These are phyloP conservation scores for Rhododendron ferrugineum DNA, from an alignment of 148 eudicot genomes.

Conservation along the genomic window DNA sequence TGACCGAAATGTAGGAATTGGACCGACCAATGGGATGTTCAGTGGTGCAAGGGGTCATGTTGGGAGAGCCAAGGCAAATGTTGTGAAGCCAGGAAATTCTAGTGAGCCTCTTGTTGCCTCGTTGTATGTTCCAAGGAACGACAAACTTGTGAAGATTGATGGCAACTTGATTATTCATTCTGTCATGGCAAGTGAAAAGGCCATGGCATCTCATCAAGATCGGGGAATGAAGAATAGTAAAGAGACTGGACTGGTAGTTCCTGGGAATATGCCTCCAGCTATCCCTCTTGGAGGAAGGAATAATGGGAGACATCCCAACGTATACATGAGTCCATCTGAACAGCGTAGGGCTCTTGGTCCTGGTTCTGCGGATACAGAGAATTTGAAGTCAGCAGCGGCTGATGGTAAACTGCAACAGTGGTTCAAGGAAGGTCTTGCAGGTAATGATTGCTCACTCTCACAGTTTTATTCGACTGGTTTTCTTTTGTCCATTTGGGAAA, in stretches of 20 bases:
- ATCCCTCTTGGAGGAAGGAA: slow-evolving; percentile 45
- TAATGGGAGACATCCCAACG: slow-evolving; percentile 46
- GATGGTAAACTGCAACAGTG: slow-evolving; percentile 79
- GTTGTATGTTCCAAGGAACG: slow-evolving; percentile 86
- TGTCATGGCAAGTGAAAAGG: slow-evolving; percentile 84
- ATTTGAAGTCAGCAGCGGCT: slow-evolving; percentile 36
- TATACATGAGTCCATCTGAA: slow-evolving; percentile 41
- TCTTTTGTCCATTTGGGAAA: neutral
- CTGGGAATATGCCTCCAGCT: slow-evolving; percentile 40
- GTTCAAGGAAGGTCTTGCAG: slow-evolving; percentile 94
- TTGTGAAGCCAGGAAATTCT: slow-evolving; percentile 32
- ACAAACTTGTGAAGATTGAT: slow-evolving; percentile 91
- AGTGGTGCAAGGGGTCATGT: slow-evolving; percentile 18
- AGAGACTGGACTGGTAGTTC: slow-evolving; percentile 66
- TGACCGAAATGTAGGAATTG: slow-evolving; percentile 20
- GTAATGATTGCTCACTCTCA: slow-evolving; percentile 27
- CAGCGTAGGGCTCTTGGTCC: slow-evolving; percentile 68
- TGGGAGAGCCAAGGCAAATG: slow-evolving; percentile 17
- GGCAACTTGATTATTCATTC: slow-evolving; percentile 96
- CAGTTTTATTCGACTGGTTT: neutral
- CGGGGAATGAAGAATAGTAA: slow-evolving; percentile 23
- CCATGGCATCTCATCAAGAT: slow-evolving; percentile 34
- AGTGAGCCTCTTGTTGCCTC: slow-evolving; percentile 84
- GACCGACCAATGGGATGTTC: slow-evolving; percentile 19
- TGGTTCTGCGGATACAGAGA: slow-evolving; percentile 35